Evolutionary conservation across 352 stramenopile genomes (phyloP).

Genomic region (Globisporangium sylvaticum): DNA sequence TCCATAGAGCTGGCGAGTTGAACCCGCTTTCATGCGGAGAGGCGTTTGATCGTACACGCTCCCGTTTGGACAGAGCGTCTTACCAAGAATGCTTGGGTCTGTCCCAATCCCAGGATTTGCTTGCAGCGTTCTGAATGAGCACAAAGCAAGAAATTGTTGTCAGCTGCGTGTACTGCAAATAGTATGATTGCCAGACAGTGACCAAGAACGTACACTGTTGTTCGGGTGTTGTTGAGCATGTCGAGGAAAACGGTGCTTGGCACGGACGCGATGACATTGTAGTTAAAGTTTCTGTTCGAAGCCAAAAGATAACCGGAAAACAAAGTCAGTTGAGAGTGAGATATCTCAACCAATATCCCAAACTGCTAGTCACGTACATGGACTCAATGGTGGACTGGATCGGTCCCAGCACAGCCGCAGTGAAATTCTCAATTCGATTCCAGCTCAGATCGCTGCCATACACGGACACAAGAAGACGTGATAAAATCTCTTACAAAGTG

Average conservation of each 20-base stretch:
- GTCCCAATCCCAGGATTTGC: slow-evolving; percentile 53
- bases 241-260: slow-evolving; percentile 48
- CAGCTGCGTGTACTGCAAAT: not conserved
- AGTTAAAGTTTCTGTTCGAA: slow-evolving; percentile 42
- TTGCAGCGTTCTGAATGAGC: slow-evolving; percentile 29
- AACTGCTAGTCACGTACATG: slow-evolving; percentile 34
- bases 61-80: slow-evolving; percentile 45
- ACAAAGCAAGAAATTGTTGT: not conserved
- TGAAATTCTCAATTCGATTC: slow-evolving; percentile 59
- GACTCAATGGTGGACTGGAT: slow-evolving; percentile 40
- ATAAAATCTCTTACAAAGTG: not conserved
- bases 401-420: slow-evolving; percentile 36
- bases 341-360: not conserved
- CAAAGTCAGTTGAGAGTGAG: not conserved
- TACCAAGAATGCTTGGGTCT: slow-evolving; percentile 26
- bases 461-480: not conserved
- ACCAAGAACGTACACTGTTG: slow-evolving; percentile 38
- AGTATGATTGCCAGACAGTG: not conserved
- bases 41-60: slow-evolving; percentile 36
- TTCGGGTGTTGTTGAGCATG: slow-evolving; percentile 37
- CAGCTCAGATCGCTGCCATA: slow-evolving; percentile 45
- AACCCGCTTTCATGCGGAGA: slow-evolving; percentile 16
- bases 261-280: slow-evolving; percentile 57
- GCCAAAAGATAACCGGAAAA: not conserved
- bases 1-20: slow-evolving; percentile 30